Conservation (phyloP, 225 moss, liverwort and hornwort genomes). For the Neckera pumila region DNA sequence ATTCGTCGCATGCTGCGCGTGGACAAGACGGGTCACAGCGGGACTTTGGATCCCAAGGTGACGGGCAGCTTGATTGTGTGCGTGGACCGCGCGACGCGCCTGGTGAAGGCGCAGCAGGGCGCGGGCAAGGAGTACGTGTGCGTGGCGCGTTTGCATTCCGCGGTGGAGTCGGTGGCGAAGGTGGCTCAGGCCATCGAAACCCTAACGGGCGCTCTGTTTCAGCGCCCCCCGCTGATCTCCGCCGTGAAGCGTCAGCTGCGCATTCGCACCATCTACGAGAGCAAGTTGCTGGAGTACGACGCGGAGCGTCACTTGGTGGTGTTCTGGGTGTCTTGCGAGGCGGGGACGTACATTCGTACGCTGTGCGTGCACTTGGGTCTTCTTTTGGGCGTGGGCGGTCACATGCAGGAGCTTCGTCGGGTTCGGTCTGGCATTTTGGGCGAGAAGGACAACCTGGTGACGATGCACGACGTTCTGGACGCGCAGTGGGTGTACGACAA, state of each 20-base stretch:
- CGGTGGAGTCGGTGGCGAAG: constrained; percentile 73
- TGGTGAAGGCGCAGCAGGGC: constrained; percentile 96
- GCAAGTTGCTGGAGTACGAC: constrained; percentile 91
- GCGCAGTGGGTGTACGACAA: constrained; percentile 95
- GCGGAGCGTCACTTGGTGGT: constrained; percentile 90
- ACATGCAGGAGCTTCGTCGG: constrained; percentile 94
- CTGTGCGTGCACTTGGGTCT: constrained; percentile 87
- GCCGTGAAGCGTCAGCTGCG: constrained; percentile 94
- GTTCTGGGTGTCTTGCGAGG: constrained; percentile 95
- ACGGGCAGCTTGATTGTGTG: constrained; percentile 94
- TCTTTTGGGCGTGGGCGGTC: constrained; percentile 80
- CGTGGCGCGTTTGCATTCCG: constrained; percentile 79
- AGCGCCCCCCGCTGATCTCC: constrained; percentile 79
- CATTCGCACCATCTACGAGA: constrained; percentile 89
- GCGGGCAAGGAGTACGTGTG: constrained; percentile 99
- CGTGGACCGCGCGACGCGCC: constrained; percentile 84
- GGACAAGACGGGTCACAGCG: constrained; percentile 93
- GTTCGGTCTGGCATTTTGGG: constrained; percentile 90
- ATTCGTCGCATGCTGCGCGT: constrained; percentile 85
- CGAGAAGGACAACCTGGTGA: constrained; percentile 89
- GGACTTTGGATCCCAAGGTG: constrained; percentile 92
- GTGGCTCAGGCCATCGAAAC: constrained; percentile 93
- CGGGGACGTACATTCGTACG: constrained; percentile 90
- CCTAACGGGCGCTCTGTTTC: constrained; percentile 82
- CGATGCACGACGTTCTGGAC: constrained; percentile 95